Conservation (phyloP, 495 filamentous ascomycete genomes). For the Trichoderma reesei region DNA sequence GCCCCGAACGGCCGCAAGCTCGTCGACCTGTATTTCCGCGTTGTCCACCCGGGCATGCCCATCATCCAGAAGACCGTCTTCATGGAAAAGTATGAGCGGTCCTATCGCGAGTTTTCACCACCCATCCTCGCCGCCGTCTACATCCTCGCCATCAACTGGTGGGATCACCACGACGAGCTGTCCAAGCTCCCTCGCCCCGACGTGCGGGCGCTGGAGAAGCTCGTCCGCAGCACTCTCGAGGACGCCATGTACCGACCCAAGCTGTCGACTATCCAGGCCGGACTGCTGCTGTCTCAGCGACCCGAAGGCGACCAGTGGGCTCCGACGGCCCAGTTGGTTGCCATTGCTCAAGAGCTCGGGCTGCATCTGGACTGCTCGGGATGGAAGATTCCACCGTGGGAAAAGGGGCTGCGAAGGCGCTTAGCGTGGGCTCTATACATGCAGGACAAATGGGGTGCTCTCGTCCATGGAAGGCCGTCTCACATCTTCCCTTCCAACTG, state of each 20-base stretch:
- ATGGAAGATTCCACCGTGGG: conserved; percentile 66
- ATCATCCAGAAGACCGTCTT: conserved; percentile 68
- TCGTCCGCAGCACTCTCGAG: conserved; percentile 52
- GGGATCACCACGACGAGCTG: conserved; percentile 50
- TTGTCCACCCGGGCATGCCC: conserved; percentile 68
- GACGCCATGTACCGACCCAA: conserved; percentile 61
- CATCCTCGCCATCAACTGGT: conserved; percentile 64
- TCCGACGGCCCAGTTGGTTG: conserved; percentile 59
- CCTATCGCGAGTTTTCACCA: conserved; percentile 55
- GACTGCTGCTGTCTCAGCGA: conserved; percentile 63
- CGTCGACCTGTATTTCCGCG: conserved; percentile 63
- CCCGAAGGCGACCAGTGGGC: conserved; percentile 49
- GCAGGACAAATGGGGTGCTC: conserved; percentile 67
- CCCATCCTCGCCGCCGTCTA: conserved; percentile 68
- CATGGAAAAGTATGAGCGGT: conserved; percentile 55
- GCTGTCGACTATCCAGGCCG: conserved; percentile 68
- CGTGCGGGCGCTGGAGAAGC: conserved; percentile 49
- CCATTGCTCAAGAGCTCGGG: conserved; percentile 58
- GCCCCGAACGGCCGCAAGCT: conserved; percentile 57
- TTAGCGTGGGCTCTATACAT: conserved; percentile 67
- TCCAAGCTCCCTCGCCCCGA: conserved; percentile 45
- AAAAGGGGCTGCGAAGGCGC: conserved; percentile 56
- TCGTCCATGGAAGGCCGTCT: conserved; percentile 59
- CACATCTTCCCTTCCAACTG: conserved; percentile 55
- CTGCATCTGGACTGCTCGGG: conserved; percentile 59